Evolutionary conservation across 306 rosid species (phyloP).

Genomic region (Vigna nakashimae): DNA sequence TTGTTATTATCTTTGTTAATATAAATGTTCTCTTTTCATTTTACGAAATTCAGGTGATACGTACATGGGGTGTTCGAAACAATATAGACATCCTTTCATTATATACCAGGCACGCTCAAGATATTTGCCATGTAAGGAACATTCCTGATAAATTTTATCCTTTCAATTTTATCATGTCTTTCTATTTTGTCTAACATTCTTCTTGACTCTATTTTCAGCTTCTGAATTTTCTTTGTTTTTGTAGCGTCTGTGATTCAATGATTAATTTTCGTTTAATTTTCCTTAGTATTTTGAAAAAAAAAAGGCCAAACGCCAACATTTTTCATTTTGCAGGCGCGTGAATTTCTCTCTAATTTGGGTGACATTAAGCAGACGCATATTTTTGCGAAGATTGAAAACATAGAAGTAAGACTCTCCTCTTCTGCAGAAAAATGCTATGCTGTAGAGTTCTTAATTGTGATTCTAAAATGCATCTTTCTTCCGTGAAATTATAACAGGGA

Average conservation of each 20-base stretch:
- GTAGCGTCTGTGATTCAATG: not conserved
- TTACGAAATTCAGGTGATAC: constrained; percentile 65
- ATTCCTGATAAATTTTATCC: constrained; percentile 30
- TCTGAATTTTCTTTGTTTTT: constrained; percentile 23
- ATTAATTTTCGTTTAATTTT: constrained; percentile 14
- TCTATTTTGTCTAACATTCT: constrained; percentile 14
- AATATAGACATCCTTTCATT: constrained; percentile 82
- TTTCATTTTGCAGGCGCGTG: constrained; percentile 73
- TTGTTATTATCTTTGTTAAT: constrained; percentile 38
- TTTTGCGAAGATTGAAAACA: constrained; percentile 83
- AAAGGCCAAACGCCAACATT: not conserved
- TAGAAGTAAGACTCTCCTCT: constrained; percentile 59
- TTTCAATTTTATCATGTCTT: not conserved
- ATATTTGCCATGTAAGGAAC: constrained; percentile 77
- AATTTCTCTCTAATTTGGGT: constrained; percentile 49
- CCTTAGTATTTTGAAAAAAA: not conserved
- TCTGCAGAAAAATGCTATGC: constrained; percentile 15
- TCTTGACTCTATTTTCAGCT: constrained; percentile 30
- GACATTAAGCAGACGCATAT: constrained; percentile 77
- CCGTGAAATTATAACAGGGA: constrained; percentile 57
- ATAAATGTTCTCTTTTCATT: constrained; percentile 33
- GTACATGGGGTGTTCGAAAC: constrained; percentile 87
- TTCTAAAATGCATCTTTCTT: constrained; percentile 37
- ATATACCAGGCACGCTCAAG: constrained; percentile 83
- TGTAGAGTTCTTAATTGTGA: constrained; percentile 28